These are phyloP conservation scores for Paraphoma chrysanthemicola DNA, from an alignment of 2,329 filamentous ascomycete genomes.

Conservation along the genomic window DNA sequence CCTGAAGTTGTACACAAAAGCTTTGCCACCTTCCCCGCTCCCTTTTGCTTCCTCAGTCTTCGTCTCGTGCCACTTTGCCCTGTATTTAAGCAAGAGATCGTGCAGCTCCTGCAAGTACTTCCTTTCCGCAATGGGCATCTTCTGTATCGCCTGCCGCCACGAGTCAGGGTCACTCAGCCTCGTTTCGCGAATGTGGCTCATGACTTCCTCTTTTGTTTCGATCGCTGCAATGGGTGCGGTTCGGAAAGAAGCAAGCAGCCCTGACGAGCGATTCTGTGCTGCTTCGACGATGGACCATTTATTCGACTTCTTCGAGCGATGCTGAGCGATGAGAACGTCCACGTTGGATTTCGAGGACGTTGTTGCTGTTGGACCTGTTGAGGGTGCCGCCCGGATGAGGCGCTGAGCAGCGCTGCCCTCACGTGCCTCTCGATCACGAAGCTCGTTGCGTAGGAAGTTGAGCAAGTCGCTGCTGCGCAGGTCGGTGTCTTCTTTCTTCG, in stretches of 20 bases:
- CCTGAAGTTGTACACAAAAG: constrained; percentile 91
- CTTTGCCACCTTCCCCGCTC: constrained; percentile 65
- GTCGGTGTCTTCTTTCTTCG: constrained; percentile 78
- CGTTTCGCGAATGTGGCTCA: constrained; percentile 78
- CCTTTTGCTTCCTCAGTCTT: constrained; percentile 37
- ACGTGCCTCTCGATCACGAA: constrained; percentile 77
- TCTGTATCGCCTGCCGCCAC: constrained; percentile 83
- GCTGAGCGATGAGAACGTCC: constrained; percentile 81
- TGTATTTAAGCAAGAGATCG: constrained; percentile 72
- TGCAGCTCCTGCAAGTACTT: constrained; percentile 85
- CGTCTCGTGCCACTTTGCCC: constrained; percentile 62
- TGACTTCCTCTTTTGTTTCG: constrained; percentile 83
- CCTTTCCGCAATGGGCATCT: constrained; percentile 76
- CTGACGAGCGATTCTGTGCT: constrained; percentile 62
- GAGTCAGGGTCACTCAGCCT: constrained; percentile 79
- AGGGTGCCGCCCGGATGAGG: constrained; percentile 23
- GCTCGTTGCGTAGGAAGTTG: constrained; percentile 80
- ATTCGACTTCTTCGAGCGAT: constrained; percentile 90
- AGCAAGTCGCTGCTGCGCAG: constrained; percentile 75
- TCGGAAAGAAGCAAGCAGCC: constrained; percentile 73
- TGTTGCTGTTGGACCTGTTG: constrained; percentile 25
- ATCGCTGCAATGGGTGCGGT: constrained; percentile 85
- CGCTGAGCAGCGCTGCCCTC: constrained; percentile 56
- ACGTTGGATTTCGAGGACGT: constrained; percentile 66
- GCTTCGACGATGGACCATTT: constrained; percentile 85